Conservation (phyloP, 345 rosid genomes). For the Brassica cretica region DNA sequence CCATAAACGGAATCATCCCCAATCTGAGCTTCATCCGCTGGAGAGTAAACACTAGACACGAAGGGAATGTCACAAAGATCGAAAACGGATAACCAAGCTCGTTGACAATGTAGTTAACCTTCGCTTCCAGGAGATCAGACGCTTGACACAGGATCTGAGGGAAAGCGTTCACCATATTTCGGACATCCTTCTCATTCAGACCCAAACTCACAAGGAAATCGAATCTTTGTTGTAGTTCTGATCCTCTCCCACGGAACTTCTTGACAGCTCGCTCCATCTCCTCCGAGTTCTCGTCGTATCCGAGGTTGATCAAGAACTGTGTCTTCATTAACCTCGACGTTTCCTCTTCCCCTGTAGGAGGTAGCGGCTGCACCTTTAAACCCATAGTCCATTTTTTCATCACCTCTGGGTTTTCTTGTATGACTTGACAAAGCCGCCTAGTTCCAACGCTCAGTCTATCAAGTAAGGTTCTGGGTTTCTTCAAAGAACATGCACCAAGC, state of each 20-base stretch:
- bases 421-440: conserved; percentile 51
- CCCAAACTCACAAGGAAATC: conserved; percentile 62
- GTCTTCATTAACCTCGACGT: conserved; percentile 44
- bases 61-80: conserved; percentile 50
- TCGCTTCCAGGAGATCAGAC: conserved; percentile 47
- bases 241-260: conserved; percentile 57
- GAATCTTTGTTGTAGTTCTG: conserved; percentile 64
- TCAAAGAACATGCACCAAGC: conserved; percentile 53
- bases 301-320: conserved; percentile 55
- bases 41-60: conserved; percentile 46
- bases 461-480: conserved; percentile 50
- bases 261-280: conserved; percentile 48
- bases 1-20: conserved; percentile 63
- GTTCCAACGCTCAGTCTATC: conserved; percentile 52
- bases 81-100: conserved; percentile 58
- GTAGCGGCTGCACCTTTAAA: conserved; percentile 42
- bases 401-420: conserved; percentile 59
- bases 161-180: conserved; percentile 48
- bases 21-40: conserved; percentile 57
- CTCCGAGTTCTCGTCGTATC: conserved; percentile 43
- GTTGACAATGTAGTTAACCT: conserved; percentile 54
- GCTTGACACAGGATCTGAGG: conserved; percentile 61
- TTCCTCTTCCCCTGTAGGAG: conserved; percentile 33
- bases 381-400: conserved; percentile 64
- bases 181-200: conserved; percentile 52